Evolutionary conservation across 306 rosid genomes (phyloP).

Genomic region (Prunus kanzakura): DNA sequence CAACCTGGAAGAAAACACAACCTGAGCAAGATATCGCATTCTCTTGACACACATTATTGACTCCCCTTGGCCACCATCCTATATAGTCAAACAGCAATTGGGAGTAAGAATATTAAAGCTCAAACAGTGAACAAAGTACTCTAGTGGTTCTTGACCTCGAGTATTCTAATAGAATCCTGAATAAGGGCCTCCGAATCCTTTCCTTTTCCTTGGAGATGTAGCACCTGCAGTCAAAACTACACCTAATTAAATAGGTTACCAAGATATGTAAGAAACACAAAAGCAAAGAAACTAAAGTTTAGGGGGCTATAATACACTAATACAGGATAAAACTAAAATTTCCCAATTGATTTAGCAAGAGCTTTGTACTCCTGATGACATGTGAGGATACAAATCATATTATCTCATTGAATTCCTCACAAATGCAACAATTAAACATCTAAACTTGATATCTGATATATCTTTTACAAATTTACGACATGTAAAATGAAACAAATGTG

Average conservation of each 20-base stretch:
- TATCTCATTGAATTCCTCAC: background rate
- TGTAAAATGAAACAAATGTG: too few species aligned
- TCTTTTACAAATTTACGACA: too few species aligned
- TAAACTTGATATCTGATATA: too few species aligned
- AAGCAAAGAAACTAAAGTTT: slow-evolving; percentile 3
- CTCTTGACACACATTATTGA: slow-evolving; percentile 60
- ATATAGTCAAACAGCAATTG: slow-evolving; percentile 30
- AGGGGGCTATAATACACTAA: background rate
- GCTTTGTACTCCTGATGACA: background rate
- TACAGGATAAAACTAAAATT: background rate
- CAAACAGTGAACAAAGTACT: background rate
- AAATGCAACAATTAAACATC: background rate
- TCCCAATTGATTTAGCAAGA: background rate
- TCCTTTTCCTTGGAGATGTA: slow-evolving; percentile 74
- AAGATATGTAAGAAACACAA: background rate
- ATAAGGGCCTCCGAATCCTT: slow-evolving; percentile 66
- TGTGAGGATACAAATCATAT: background rate
- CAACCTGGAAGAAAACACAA: slow-evolving; percentile 25
- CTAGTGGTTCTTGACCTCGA: slow-evolving; percentile 57
- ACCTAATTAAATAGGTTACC: slow-evolving; percentile 14
- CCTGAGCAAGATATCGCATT: slow-evolving; percentile 81
- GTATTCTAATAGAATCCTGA: slow-evolving; percentile 69
- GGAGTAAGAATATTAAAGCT: slow-evolving; percentile 18
- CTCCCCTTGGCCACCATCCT: slow-evolving; percentile 75
- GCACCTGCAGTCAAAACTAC: slow-evolving; percentile 51